Base-by-base conservation (phyloP, 2,329 filamentous ascomycete species). In the Beauveria sp. region DNA sequence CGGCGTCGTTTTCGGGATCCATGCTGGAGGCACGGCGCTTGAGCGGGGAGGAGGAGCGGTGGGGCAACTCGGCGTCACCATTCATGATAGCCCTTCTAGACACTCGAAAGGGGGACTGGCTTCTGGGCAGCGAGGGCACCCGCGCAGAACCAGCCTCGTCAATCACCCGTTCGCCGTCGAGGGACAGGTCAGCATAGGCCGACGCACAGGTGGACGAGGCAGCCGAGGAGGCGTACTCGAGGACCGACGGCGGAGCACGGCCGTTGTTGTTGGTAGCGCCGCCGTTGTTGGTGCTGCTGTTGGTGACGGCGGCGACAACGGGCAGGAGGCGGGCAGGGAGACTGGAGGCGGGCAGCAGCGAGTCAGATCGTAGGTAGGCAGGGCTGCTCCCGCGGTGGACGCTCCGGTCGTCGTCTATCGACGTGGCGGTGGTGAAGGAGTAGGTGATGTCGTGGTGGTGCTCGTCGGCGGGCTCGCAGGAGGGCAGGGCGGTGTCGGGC, bases 11-110 rank as follows among this genome's bases (percentile, higher is more conserved):
- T 54, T 82, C 80, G 55, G 77, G 77, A 58, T 84, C 81, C 82
- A 85, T 84, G 69, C 81, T 85, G 62, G 82, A 85, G 41, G 84
- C 84, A 64, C 81, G 79, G 68, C 85, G 79, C 73, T 88, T 88
- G 61, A 87, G 72, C 8, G 85, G 85, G 22, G 85, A 88, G 30
- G 84, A 86, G 22, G 85, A 85, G 66, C 85, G 80, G 50, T 86
- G 80, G 62, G 81, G 78, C 26, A 79, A 69, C 64, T 60, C 82
- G 66, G 79, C 76, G 71, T 83, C 81, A 65, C 80, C 84, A 64
- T 82, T 82, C 81, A 86, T 85, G 62, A 86, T 79, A 66, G 77
- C 79, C 64, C 50, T 26, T 54, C 81, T 77, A 78, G 41, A 79
- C 75, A 78, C 72, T 64, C 78, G 76, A 66, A 80, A 77, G 41